Evolutionary conservation across 2,329 filamentous ascomycete genomes (phyloP), one percentile per base, ranked within the genome.

Genomic region (Simplicillium sp.): DNA sequence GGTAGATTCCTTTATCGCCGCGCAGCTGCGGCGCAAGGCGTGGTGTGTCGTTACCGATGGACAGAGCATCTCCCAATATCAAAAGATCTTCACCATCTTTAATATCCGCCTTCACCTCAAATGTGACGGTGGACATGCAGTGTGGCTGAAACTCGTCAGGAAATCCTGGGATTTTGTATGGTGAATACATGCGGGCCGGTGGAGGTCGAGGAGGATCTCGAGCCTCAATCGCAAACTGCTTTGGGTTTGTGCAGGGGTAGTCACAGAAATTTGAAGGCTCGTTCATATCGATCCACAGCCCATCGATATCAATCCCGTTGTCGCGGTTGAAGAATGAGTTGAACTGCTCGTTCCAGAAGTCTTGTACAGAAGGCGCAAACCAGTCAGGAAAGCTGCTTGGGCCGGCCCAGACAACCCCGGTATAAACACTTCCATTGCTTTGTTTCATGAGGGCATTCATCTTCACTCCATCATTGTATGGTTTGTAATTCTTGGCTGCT

Each of bases 251-350:
- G 35, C 40, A 41, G 3, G 35, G 35, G 5, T 37, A 11, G n/a
- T 41, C 20, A 17, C 40, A 41, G 16, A 62, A 61, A 44, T 56
- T 61, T 41, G 56, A 55, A 3, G 58, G 58, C 48, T 63, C 60
- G 68, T 75, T 70, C 76, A 80, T 80, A 54, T 87, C 83, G 48
- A 86, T 85, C 81, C 84, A 89, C 2, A 90, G 65, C 1, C 75
- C 85, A 46, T 90, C 85, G 37, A 90, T 82, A 48, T 89, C 76
- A 13, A 90, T 69, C 25, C 84, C 85, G 2, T 62, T 69, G 0
- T 77, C 65, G 0, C 72, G 59, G 44, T 71, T 59, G 61, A 89
- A 88, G 63, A 86, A 86, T 1, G 54, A 57, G 0, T 54, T 58
- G 49, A 90, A 82, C 54, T 89, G 74, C 4, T 69, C 67, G 47